Conservation (phyloP, 768 basidiomycete genomes). For the Leccinum ochraceum region DNA sequence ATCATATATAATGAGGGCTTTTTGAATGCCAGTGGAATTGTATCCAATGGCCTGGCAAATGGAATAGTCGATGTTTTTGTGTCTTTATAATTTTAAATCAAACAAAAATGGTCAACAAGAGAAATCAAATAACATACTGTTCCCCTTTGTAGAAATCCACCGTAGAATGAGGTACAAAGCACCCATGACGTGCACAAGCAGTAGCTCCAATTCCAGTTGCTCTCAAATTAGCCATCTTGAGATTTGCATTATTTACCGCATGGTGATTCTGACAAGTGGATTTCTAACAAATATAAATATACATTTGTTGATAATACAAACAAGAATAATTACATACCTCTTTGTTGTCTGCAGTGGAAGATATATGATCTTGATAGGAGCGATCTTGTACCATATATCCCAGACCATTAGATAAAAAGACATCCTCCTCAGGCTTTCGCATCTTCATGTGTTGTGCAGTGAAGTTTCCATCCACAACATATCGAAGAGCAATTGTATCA, state of each 20-base stretch:
- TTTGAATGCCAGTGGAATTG: slow-evolving; percentile 1
- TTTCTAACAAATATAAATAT: background rate
- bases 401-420: too few relatives aligned
- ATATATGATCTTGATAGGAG: too few relatives aligned
- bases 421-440: too few relatives aligned
- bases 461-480: too few relatives aligned
- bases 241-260: slow-evolving; percentile 6
- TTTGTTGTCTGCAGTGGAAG: background rate
- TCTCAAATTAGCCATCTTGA: background rate
- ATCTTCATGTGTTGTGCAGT: too few relatives aligned
- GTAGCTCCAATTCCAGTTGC: slow-evolving; percentile 1
- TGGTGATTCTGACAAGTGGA: slow-evolving; percentile 1
- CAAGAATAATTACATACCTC: background rate
- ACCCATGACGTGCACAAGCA: slow-evolving; percentile 2
- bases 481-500: background rate
- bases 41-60: slow-evolving; percentile 23
- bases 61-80: slow-evolving; percentile 32
- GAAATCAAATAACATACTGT: background rate
- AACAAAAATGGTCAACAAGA: background rate
- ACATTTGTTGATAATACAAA: background rate
- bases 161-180: slow-evolving; percentile 28
- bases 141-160: slow-evolving; percentile 37
- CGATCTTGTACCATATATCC: too few relatives aligned
- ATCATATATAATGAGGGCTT: slow-evolving; percentile 29
- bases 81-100: slow-evolving; percentile 16